Conservation (phyloP, 257 asterid species). For the Solanum medicagineum region DNA sequence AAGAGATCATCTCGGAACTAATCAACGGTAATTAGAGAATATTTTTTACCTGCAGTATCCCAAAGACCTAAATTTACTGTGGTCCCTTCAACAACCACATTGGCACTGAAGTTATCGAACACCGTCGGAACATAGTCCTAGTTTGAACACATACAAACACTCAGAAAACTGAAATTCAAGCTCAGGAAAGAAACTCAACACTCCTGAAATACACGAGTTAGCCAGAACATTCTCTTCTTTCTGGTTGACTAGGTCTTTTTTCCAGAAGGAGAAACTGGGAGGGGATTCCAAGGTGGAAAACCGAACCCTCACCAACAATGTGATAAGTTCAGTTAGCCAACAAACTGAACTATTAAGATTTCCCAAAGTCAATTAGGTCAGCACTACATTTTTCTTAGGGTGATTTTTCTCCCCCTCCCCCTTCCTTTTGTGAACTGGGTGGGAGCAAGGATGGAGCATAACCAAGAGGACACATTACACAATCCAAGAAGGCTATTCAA, state of each 20-base stretch:
- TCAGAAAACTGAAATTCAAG: neutral
- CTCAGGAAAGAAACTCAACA: neutral
- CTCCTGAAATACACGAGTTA: neutral
- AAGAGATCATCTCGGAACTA: neutral
- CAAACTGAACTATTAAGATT: neutral
- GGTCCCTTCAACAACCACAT: conserved; percentile 90
- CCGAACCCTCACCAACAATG: neutral
- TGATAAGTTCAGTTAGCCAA: neutral
- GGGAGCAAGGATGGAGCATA: neutral
- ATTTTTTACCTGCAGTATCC: conserved; percentile 80
- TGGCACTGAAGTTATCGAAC: conserved; percentile 94
- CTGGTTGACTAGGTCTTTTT: neutral
- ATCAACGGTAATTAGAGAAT: neutral
- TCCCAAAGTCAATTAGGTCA: neutral
- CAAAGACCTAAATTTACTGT: conserved; percentile 89
- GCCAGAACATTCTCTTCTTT: neutral
- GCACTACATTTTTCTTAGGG: neutral
- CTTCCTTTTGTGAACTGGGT: neutral
- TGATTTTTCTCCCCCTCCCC: neutral
- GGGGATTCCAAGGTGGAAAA: neutral
- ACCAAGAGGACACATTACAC: neutral
- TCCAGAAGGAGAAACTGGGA: neutral
- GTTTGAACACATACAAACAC: conserved; percentile 7
- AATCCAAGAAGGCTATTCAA: neutral
- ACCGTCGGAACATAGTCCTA: conserved; percentile 88